Percentiles rank a stretch among this genome's conserved stretches.
phyloP scores from a whole-genome alignment of 345 rosid species.

The Ailanthus altissimus region DNA sequence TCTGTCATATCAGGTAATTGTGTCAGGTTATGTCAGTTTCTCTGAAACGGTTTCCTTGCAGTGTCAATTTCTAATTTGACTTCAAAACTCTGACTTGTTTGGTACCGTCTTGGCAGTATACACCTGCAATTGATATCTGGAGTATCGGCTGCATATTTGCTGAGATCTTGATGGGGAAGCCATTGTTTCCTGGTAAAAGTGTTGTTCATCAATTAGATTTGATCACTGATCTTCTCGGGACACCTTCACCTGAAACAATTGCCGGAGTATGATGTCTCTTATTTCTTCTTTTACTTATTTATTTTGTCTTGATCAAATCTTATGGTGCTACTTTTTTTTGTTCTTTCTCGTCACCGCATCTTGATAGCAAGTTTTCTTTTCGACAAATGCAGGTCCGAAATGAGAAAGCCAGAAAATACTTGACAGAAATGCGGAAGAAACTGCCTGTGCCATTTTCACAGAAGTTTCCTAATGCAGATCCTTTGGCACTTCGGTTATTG shows the following conservation, averaged over 20 bases:
- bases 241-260: conserved; percentile 80
- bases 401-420: conserved; percentile 90
- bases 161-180: conserved; percentile 94
- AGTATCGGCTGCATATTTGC: conserved; percentile 98
- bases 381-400: conserved; percentile 73
- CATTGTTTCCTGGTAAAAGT: conserved; percentile 97
- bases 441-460: conserved; percentile 64
- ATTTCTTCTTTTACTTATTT: conserved; percentile 8
- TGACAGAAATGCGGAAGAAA: conserved; percentile 83
- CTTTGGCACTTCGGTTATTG: conserved; percentile 67
- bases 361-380: conserved; percentile 1
- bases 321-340: background rate
- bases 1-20: conserved; percentile 87
- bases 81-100: conserved; percentile 33
- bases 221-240: conserved; percentile 97
- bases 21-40: conserved; percentile 55
- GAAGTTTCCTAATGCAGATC: conserved; percentile 89
- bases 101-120: conserved; percentile 62
- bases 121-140: conserved; percentile 99
- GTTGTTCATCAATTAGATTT: conserved; percentile 94
- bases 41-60: conserved; percentile 31
- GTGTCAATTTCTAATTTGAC: conserved; percentile 11
- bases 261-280: conserved; percentile 62
- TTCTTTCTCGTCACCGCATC: background rate
- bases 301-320: background rate